Evolutionary conservation across 2,329 filamentous ascomycete species (phyloP), one percentile per base, ranked within the genome.

Genomic region (Botrytis porri): DNA sequence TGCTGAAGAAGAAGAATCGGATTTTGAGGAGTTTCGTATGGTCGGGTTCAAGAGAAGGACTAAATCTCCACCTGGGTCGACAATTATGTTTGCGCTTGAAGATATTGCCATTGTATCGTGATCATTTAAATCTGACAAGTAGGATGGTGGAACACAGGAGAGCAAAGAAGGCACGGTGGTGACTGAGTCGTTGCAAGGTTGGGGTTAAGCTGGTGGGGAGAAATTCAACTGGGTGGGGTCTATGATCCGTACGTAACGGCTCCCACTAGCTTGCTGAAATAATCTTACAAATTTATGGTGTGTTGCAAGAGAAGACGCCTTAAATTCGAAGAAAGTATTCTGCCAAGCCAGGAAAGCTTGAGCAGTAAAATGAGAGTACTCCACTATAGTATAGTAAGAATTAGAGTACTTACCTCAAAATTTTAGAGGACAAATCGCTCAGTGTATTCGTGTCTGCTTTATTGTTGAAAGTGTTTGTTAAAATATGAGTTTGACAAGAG

Each of bases 31-130:
- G 20, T 29, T 25, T 9, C n/a, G n/a, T 35, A n/a, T 29, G 8
- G 10, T 45, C 32, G 20, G 39, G 25, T 22, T 29, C 8, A 70
- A 1, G 5, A 63, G 39, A 9, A 70, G 43, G 20, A 70, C 1
- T 1, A 70, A 22, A 62, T 70, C 69, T 4, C 69, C 69, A 18
- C 63, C 69, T 0, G 69, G 69, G n/a, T 70, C 69, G 12, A 70
- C 57, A 10, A 25, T 63, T n/a, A 51, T 14, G 10, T 25, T 54
- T 14, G 45, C 4, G 16, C 3, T 18, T 39, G 32, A 29, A 54
- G 48, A 29, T 35, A 18, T 35, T n/a, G 16, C 20, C 51, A 48
- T 62, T 1, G 25, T 41, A 29, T 1, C 25, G 1, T 14, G 6
- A 3, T 12, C 18, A 61, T 2, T n/a, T 61, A 39, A 0, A 18